Percentiles rank a stretch among this genome's conserved stretches.
Evolutionary conservation across 1,284 basidiomycete species (phyloP).

Genomic region (Pseudozyma pruni): DNA sequence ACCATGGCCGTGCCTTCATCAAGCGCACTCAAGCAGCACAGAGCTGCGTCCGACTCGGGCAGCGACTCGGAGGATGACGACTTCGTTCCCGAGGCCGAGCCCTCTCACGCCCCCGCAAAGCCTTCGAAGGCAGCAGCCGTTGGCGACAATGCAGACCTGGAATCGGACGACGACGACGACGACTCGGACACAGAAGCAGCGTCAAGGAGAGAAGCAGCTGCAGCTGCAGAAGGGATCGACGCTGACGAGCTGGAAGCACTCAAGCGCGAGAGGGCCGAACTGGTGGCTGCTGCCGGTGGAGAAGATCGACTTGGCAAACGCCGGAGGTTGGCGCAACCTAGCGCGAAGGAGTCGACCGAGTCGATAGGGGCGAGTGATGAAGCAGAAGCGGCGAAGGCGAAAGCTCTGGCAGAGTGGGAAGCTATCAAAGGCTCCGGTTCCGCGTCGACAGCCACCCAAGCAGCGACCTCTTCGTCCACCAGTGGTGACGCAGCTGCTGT

Average conservation of each 20-base stretch:
- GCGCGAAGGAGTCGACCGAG: background rate
- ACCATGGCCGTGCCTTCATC: background rate
- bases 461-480: background rate
- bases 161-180: conserved; percentile 11
- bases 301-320: conserved; percentile 37
- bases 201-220: background rate
- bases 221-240: conserved; percentile 18
- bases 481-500: background rate
- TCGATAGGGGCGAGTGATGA: background rate
- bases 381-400: conserved; percentile 11
- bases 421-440: conserved; percentile 21
- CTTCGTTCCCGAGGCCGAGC: conserved; percentile 24
- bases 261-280: conserved; percentile 28
- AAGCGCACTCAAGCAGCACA: background rate
- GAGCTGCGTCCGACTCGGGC: conserved; percentile 5
- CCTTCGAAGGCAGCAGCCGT: background rate
- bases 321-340: conserved; percentile 6
- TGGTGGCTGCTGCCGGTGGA: conserved; percentile 33
- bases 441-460: background rate
- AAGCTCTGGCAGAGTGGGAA: conserved; percentile 28
- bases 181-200: conserved; percentile 7
- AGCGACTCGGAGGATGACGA: conserved; percentile 42
- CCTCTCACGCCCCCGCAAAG: background rate
- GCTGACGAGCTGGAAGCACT: conserved; percentile 40
- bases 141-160: background rate